Conservation (phyloP, 345 rosid species). For the Raphanus sativus region DNA sequence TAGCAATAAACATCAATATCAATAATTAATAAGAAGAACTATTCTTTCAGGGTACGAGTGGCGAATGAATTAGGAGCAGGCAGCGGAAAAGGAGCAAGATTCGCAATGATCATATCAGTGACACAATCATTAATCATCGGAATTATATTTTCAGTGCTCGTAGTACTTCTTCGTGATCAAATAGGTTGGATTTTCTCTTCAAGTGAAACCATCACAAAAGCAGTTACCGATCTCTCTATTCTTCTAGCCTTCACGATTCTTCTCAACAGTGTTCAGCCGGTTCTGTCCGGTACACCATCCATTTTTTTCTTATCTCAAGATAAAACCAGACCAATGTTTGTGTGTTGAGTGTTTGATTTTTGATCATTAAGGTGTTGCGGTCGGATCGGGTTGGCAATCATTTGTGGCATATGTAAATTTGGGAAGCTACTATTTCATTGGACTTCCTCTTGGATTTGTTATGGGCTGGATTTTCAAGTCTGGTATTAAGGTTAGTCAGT, state of each 20-base stretch:
- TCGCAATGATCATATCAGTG: conserved; percentile 65
- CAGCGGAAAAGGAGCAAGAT: conserved; percentile 43
- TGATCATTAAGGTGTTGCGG: conserved; percentile 57
- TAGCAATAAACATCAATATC: too few species aligned
- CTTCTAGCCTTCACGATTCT: conserved; percentile 75
- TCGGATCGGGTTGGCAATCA: conserved; percentile 81
- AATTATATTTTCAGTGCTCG: conserved; percentile 50
- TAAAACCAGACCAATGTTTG: neutral
- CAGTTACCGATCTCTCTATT: conserved; percentile 58
- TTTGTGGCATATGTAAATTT: conserved; percentile 60
- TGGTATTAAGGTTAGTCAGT: conserved; percentile 32
- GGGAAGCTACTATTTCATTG: conserved; percentile 63
- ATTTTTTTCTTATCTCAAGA: too few species aligned
- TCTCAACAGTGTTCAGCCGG: conserved; percentile 85
- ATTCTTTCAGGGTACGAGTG: conserved; percentile 30
- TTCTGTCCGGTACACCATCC: conserved; percentile 61
- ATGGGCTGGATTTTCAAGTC: conserved; percentile 59
- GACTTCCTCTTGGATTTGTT: conserved; percentile 63
- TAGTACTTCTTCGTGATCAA: conserved; percentile 46
- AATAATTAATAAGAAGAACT: too few species aligned
- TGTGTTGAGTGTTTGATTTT: neutral
- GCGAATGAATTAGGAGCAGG: conserved; percentile 43
- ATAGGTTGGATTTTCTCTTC: conserved; percentile 61
- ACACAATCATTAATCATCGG: conserved; percentile 58
- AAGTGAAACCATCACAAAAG: conserved; percentile 54